Evolutionary conservation across 495 filamentous ascomycete species (phyloP).

Genomic region (Neurospora sp.): DNA sequence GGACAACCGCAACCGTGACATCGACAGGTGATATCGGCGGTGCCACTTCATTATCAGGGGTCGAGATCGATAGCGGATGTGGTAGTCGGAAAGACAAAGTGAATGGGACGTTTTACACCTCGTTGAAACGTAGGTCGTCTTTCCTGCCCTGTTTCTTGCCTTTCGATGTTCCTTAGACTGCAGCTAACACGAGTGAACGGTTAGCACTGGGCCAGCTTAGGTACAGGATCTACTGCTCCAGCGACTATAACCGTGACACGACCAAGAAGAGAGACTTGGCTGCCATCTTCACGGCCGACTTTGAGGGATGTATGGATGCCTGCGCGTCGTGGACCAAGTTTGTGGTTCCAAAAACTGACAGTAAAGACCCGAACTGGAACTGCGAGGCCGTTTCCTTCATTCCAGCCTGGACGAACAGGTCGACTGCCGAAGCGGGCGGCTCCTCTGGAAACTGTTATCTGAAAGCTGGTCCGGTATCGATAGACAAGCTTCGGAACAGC

Average conservation of each 20-base stretch:
- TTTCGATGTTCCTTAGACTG: background rate
- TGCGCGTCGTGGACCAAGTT: conserved; percentile 33
- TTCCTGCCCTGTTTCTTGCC: background rate
- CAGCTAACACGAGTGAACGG: background rate
- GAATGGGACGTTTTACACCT: conserved; percentile 20
- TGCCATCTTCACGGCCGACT: conserved; percentile 31
- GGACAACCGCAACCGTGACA: conserved; percentile 10
- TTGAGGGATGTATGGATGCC: conserved; percentile 37
- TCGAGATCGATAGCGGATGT: conserved; percentile 28
- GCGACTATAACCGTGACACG: conserved; percentile 20
- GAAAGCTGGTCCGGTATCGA: conserved; percentile 30
- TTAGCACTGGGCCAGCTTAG: conserved; percentile 22
- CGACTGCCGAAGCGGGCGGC: conserved; percentile 12
- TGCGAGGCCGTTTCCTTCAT: conserved; percentile 35
- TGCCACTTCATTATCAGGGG: conserved; percentile 8
- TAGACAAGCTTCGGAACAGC: conserved; percentile 16
- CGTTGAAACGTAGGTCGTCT: conserved; percentile 12
- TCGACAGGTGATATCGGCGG: conserved; percentile 7
- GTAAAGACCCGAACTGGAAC: conserved; percentile 19
- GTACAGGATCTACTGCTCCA: conserved; percentile 29
- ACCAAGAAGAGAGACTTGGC: conserved; percentile 16
- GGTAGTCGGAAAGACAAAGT: conserved; percentile 18
- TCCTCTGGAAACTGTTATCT: conserved; percentile 39
- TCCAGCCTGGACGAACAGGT: conserved; percentile 31
- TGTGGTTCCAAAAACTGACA: conserved; percentile 7